These are phyloP conservation scores for Setaria italica DNA, from an alignment of 202 grass and related monocot genomes.

Conservation along the genomic window DNA sequence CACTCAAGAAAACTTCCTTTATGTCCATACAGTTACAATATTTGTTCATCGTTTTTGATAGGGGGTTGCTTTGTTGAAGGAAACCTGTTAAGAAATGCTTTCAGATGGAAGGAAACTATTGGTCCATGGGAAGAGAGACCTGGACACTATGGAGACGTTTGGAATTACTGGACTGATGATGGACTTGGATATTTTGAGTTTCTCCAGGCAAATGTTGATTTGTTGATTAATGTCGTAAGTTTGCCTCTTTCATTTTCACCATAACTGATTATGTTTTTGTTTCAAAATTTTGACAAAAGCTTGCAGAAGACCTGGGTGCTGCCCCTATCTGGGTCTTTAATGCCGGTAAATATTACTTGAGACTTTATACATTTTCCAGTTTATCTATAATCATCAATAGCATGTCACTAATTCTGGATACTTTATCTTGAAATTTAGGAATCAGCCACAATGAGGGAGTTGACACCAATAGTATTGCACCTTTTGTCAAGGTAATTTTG, in stretches of 20 bases:
- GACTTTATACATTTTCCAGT: not conserved
- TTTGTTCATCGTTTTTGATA: constrained; percentile 35
- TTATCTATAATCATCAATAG: not conserved
- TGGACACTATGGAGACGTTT: constrained; percentile 84
- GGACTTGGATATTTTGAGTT: constrained; percentile 81
- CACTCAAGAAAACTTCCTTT: too few species aligned
- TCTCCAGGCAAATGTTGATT: constrained; percentile 64
- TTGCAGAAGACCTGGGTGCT: constrained; percentile 67
- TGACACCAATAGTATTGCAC: constrained; percentile 50
- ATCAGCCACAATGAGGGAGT: constrained; percentile 85
- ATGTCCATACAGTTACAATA: too few species aligned
- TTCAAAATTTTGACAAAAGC: constrained; percentile 41
- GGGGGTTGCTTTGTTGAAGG: constrained; percentile 94
- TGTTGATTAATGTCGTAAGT: not conserved
- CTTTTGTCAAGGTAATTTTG: constrained; percentile 77
- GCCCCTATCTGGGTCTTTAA: constrained; percentile 72
- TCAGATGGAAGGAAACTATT: constrained; percentile 88
- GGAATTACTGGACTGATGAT: constrained; percentile 89
- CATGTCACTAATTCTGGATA: not conserved
- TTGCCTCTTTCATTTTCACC: constrained; percentile 4
- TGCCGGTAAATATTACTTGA: constrained; percentile 57
- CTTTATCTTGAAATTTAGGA: constrained; percentile 54
- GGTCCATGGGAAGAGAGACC: constrained; percentile 85
- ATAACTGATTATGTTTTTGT: constrained; percentile 37
- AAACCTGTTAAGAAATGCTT: constrained; percentile 84